phyloP scores from a whole-genome alignment of 148 eudicot species.

The Rhododendron vialii region DNA sequence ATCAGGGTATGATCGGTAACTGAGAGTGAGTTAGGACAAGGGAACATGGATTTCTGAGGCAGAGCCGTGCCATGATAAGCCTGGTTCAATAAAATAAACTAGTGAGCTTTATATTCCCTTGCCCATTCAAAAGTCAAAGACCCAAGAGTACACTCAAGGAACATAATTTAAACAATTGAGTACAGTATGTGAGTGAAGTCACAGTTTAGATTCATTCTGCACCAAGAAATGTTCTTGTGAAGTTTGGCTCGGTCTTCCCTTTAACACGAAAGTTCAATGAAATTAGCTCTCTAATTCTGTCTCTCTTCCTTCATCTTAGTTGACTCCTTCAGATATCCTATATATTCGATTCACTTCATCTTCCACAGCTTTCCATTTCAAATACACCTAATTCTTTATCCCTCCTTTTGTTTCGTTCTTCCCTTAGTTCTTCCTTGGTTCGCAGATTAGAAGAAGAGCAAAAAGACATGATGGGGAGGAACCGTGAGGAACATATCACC shows the following conservation, averaged over 20 bases:
- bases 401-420: background rate
- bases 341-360: background rate
- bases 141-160: background rate
- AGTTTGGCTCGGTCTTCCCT: slow-evolving; percentile 23
- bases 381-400: background rate
- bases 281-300: background rate
- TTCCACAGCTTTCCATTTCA: background rate
- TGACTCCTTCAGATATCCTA: background rate
- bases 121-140: background rate
- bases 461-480: slow-evolving; percentile 25
- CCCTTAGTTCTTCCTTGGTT: background rate
- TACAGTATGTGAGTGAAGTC: slow-evolving; percentile 5
- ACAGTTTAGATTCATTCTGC: background rate
- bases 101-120: background rate
- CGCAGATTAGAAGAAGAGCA: background rate
- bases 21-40: background rate
- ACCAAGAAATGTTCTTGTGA: slow-evolving; percentile 4
- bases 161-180: slow-evolving; percentile 8
- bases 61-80: background rate
- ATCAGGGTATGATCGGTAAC: background rate
- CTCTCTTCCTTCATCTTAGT: background rate
- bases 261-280: background rate
- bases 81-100: background rate
- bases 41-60: background rate
- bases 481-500: slow-evolving; percentile 19